Base-by-base conservation (phyloP, 345 rosid genomes). In the Odontarrhena argentea region DNA sequence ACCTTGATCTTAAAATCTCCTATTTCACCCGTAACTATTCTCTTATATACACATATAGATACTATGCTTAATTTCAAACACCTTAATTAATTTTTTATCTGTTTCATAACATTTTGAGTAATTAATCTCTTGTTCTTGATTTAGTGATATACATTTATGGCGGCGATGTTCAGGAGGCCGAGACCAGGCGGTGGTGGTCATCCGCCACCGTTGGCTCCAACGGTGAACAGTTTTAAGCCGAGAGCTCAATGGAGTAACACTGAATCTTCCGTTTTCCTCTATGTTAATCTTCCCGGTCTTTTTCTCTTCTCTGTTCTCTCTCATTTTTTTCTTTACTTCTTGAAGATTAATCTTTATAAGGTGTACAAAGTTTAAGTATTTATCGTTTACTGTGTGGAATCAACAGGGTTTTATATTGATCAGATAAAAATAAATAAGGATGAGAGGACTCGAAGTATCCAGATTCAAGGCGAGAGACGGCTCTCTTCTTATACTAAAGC, bases 171-270 rank as follows among this genome's bases (percentile, higher is more conserved):
- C 4, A 67, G 38, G 57, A 61, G 73, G 44, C 65, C 36, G 54
- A 60, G 69, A 2, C 73, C 59, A 1, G 41, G 15, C 11, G 69
- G 64, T 48, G 65, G 53, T 12, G 69, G 60, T 62, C 77, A 61
- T 32, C 77, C 74, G 12, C 77, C 77, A 52, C 69, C 73, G 22
- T 12, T 74, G 41, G 64, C 77, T 62, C 65, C 77, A 11, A 68
- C 78, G n/a, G 74, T 74, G 69, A 74, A 64, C 53, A 62, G 6
- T 56, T 74, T 74, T 32, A 74, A 68, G 64, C 78, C 78, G 32
- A 61, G 74, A 68, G 74, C 69, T 61, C 69, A 74, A 42, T 74
- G 78, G 78, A 68, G 8, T 24, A 74, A 25, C 41, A 22, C 54
- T 0, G 78, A 41, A 51, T 61, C 78, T 55, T 68, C 78, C 60